These are phyloP conservation scores for Bipolaris sorokiniana DNA, from an alignment of 2,329 filamentous ascomycete species.

Conservation along the genomic window DNA sequence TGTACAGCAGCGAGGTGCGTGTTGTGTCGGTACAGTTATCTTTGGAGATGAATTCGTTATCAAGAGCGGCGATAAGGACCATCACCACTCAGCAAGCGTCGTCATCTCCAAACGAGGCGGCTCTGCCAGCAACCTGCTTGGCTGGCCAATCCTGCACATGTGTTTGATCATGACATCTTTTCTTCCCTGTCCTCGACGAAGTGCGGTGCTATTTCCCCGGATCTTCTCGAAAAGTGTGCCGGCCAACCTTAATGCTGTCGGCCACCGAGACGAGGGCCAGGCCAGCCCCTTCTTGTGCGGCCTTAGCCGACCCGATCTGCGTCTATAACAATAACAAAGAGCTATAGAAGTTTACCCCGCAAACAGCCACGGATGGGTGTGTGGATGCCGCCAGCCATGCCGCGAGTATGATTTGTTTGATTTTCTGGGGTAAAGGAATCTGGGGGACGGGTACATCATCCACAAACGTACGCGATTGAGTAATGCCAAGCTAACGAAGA, in stretches of 20 bases:
- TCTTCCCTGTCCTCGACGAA: background rate
- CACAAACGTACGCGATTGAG: constrained; percentile 10
- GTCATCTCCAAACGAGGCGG: constrained; percentile 5
- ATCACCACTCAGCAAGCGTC: background rate
- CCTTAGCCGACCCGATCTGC: background rate
- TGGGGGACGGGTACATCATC: background rate
- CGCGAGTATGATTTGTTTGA: constrained; percentile 1
- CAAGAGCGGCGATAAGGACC: too few species aligned
- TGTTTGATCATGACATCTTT: background rate
- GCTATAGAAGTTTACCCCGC: constrained; percentile 5
- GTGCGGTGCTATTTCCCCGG: background rate
- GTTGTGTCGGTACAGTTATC: background rate
- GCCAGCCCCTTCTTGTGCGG: background rate
- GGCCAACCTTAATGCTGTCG: background rate
- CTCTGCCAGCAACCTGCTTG: constrained; percentile 8
- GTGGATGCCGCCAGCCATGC: background rate
- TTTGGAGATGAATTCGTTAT: background rate
- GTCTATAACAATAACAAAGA: background rate
- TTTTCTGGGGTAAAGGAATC: constrained; percentile 12
- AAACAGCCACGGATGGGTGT: background rate
- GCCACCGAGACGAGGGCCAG: background rate
- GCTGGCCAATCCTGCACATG: constrained; percentile 7
- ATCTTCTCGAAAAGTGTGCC: background rate
- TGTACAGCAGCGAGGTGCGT: background rate
- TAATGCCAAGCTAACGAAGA: constrained; percentile 14